phyloP scores from a whole-genome alignment of 2,329 filamentous ascomycete genomes.

The Davidsoniella virescens region DNA sequence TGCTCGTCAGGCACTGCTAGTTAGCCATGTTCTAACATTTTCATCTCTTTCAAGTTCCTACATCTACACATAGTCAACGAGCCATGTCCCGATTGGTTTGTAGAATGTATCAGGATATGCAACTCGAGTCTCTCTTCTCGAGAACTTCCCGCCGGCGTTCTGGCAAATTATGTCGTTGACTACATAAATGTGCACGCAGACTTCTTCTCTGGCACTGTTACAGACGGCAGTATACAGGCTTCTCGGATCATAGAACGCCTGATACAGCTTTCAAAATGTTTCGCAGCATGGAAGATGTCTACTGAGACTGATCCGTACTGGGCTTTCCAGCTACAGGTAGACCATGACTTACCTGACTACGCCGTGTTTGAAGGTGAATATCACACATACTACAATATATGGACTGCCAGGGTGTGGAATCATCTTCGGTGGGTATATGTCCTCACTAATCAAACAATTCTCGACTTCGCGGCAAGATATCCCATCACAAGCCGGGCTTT shows the following conservation, averaged over 20 bases:
- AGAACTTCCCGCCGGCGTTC: too few relatives aligned
- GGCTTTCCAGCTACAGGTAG: neutral
- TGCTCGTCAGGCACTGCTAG: neutral
- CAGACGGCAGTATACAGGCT: too few relatives aligned
- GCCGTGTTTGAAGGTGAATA: slow-evolving; percentile 36
- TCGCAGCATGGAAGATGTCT: too few relatives aligned
- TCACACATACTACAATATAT: slow-evolving; percentile 38
- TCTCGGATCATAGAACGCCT: too few relatives aligned
- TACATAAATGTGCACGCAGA: too few relatives aligned
- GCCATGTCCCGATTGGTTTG: neutral
- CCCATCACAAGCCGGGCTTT: neutral
- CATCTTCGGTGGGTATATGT: slow-evolving; percentile 44
- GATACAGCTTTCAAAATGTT: too few relatives aligned
- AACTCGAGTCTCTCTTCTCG: too few relatives aligned
- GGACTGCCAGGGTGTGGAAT: slow-evolving; percentile 38
- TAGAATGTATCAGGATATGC: too few relatives aligned
- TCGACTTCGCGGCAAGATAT: slow-evolving; percentile 17
- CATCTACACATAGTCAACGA: neutral
- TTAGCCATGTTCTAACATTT: neutral
- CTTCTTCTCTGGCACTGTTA: too few relatives aligned
- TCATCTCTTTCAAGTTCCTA: neutral
- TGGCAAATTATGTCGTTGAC: too few relatives aligned
- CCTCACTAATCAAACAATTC: slow-evolving; percentile 33
- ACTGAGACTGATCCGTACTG: neutral
- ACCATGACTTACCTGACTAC: slow-evolving; percentile 17